Evolutionary conservation across 1,284 basidiomycete species (phyloP).

Genomic region (Puccinia polysora): DNA sequence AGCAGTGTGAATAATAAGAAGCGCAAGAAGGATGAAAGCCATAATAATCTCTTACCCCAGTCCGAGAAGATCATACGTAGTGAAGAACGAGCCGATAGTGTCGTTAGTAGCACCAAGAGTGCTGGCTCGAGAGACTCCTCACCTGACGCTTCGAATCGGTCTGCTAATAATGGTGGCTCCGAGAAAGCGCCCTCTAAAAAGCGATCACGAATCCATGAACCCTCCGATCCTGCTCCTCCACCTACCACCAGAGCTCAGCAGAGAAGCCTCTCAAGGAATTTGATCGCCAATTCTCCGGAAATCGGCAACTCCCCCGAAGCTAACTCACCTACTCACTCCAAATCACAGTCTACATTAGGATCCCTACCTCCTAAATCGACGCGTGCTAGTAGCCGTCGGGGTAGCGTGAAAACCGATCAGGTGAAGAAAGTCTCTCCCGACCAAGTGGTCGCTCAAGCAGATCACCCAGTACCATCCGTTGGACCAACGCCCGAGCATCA

Average conservation of each 20-base stretch:
- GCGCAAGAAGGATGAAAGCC: slow-evolving; percentile 29
- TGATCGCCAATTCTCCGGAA: slow-evolving; percentile 6
- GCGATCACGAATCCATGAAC: slow-evolving; percentile 3
- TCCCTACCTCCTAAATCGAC: slow-evolving; percentile 14
- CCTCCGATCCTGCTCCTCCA: slow-evolving; percentile 12
- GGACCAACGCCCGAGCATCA: background rate
- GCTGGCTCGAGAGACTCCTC: slow-evolving; percentile 40
- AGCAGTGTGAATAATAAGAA: slow-evolving; percentile 8
- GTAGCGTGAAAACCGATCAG: background rate
- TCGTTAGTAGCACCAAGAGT: slow-evolving; percentile 28
- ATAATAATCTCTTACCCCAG: slow-evolving; percentile 2
- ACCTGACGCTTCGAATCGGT: slow-evolving; percentile 19
- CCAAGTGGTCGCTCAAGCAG: background rate
- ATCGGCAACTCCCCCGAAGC: slow-evolving; percentile 18
- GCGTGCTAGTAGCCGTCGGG: slow-evolving; percentile 21
- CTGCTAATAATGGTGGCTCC: slow-evolving; percentile 20
- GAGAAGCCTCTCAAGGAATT: slow-evolving; percentile 13
- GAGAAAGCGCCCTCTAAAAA: slow-evolving; percentile 24
- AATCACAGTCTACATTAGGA: slow-evolving; percentile 11
- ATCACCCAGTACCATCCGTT: background rate
- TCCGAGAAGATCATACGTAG: background rate
- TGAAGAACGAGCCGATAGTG: slow-evolving; percentile 24
- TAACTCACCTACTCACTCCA: slow-evolving; percentile 11
- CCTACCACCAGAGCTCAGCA: slow-evolving; percentile 23
- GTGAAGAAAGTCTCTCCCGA: background rate